Percentiles rank a stretch among this genome's conserved stretches.
phyloP scores from a whole-genome alignment of 768 basidiomycete species.

The Russula olivacea region DNA sequence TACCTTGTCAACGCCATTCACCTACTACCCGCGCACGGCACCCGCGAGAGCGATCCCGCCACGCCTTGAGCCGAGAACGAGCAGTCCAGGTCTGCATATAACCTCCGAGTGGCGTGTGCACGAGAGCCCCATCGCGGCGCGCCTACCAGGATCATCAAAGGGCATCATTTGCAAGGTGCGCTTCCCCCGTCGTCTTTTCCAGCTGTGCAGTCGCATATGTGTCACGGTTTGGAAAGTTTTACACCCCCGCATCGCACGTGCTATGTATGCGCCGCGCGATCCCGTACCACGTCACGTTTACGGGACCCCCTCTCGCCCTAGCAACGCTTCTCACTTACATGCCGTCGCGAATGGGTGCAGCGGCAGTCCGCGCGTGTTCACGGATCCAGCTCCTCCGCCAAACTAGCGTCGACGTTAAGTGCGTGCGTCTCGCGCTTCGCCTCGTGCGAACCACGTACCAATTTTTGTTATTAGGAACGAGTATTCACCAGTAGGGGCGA shows the following conservation, averaged over 20 bases:
- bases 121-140: slow-evolving; percentile 34
- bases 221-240: slow-evolving; percentile 33
- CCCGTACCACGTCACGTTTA: slow-evolving; percentile 60
- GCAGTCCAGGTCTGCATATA: slow-evolving; percentile 38
- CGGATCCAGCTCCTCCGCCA: slow-evolving; percentile 62
- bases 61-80: slow-evolving; percentile 33
- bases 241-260: slow-evolving; percentile 53
- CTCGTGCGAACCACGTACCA: neutral
- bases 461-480: slow-evolving; percentile 5
- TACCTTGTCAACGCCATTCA: slow-evolving; percentile 52
- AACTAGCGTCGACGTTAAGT: slow-evolving; percentile 58
- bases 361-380: slow-evolving; percentile 37
- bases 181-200: neutral
- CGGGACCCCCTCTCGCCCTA: slow-evolving; percentile 50
- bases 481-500: slow-evolving; percentile 1
- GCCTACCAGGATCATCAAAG: neutral
- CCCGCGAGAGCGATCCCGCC: slow-evolving; percentile 49
- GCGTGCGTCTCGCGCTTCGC: slow-evolving; percentile 12
- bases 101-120: slow-evolving; percentile 47
- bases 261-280: slow-evolving; percentile 55
- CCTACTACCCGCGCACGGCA: slow-evolving; percentile 61
- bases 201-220: neutral
- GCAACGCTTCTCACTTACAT: slow-evolving; percentile 55
- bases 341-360: slow-evolving; percentile 37
- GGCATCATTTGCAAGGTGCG: slow-evolving; percentile 10